Evolutionary conservation across 306 rosid species (phyloP).

Genomic region (Malus orientalis): DNA sequence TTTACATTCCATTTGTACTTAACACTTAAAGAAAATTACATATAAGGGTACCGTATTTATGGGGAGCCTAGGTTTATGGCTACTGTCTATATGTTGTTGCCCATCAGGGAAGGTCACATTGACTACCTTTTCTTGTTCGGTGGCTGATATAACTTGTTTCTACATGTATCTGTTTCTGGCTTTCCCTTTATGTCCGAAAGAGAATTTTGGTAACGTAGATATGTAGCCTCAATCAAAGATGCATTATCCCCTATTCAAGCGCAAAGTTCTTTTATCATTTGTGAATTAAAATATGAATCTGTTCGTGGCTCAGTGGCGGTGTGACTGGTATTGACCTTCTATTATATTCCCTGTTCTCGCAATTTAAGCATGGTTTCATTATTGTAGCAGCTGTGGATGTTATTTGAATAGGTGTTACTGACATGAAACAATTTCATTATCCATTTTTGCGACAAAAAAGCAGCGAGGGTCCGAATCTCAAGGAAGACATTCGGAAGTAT

Average conservation of each 20-base stretch:
- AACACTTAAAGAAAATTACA: neutral
- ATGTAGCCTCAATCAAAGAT: neutral
- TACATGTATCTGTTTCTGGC: no score
- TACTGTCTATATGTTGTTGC: no score
- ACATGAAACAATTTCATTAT: neutral
- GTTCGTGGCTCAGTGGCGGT: neutral
- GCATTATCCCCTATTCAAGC: neutral
- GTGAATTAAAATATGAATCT: neutral
- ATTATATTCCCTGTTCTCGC: neutral
- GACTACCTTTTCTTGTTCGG: no score
- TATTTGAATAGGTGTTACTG: neutral
- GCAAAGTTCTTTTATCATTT: neutral
- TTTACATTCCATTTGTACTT: neutral
- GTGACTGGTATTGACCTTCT: neutral
- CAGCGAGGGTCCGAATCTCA: constrained; percentile 56
- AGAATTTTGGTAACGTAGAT: no score
- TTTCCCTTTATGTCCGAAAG: neutral
- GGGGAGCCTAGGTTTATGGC: neutral
- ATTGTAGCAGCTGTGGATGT: neutral
- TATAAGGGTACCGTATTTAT: neutral
- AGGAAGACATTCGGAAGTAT: constrained; percentile 33
- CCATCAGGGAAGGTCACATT: no score
- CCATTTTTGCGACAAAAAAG: constrained; percentile 10
- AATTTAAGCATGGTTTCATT: neutral
- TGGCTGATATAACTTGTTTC: no score